phyloP scores from a whole-genome alignment of 352 stramenopile species.

The Phytophthora podocarpi region DNA sequence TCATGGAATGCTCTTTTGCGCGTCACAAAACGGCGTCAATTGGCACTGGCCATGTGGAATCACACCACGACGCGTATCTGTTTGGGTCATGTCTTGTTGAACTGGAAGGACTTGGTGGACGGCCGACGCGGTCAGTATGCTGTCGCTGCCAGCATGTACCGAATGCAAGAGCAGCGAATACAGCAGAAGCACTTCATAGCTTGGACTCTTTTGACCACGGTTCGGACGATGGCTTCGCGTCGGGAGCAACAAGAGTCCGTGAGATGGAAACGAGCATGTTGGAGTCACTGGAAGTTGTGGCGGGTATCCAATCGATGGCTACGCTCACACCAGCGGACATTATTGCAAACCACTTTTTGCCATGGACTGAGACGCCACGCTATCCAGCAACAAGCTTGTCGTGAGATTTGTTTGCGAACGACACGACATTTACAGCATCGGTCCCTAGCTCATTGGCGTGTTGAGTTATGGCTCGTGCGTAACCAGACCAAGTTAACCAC shows the following conservation, averaged over 20 bases:
- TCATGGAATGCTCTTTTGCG: slow-evolving; percentile 28
- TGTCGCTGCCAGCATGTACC: slow-evolving; percentile 18
- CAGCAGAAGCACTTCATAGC: slow-evolving; percentile 13
- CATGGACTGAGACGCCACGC: slow-evolving; percentile 23
- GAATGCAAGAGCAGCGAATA: slow-evolving; percentile 26
- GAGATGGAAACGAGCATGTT: slow-evolving; percentile 24
- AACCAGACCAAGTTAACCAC: slow-evolving; percentile 16
- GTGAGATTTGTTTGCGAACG: slow-evolving; percentile 19
- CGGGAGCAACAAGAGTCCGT: slow-evolving; percentile 1
- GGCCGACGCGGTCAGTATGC: slow-evolving; percentile 10
- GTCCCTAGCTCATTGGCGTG: slow-evolving; percentile 22
- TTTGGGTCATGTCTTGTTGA: slow-evolving; percentile 4
- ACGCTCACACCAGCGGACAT: not conserved
- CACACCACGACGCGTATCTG: slow-evolving; percentile 16
- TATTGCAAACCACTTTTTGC: slow-evolving; percentile 16
- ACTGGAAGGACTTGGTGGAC: slow-evolving; percentile 12
- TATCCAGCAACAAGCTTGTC: slow-evolving; percentile 29
- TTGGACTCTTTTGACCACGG: slow-evolving; percentile 6
- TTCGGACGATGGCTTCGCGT: slow-evolving; percentile 1
- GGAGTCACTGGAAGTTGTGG: slow-evolving; percentile 32
- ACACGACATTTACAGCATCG: slow-evolving; percentile 17
- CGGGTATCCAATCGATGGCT: slow-evolving; percentile 22
- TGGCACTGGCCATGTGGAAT: slow-evolving; percentile 32
- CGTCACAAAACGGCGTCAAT: slow-evolving; percentile 33
- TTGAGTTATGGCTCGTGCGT: slow-evolving; percentile 28